Evolutionary conservation across 176 grass and related monocot species (phyloP).

Genomic region (Phyllostachys edulis): DNA sequence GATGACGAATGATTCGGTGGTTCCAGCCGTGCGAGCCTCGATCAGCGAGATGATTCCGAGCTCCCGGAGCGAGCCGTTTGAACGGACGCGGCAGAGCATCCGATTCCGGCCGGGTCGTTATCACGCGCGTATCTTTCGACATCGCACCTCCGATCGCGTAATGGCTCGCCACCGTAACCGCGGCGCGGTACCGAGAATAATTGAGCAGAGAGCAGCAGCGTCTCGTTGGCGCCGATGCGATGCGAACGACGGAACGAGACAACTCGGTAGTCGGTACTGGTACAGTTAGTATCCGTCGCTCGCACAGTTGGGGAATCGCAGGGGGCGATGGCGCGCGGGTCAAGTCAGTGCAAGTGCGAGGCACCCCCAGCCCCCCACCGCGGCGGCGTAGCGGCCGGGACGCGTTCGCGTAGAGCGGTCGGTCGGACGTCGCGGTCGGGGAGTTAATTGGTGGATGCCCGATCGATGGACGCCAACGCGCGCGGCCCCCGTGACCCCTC

Average conservation of each 20-base stretch:
- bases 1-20: background rate
- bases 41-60: background rate
- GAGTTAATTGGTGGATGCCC: background rate
- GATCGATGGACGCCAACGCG: background rate
- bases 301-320: background rate
- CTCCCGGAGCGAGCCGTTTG: background rate
- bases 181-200: slow-evolving; percentile 12
- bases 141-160: background rate
- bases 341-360: background rate
- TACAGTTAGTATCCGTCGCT: background rate
- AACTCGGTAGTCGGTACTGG: background rate
- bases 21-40: background rate
- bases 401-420: background rate
- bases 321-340: background rate
- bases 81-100: slow-evolving; percentile 2
- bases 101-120: background rate
- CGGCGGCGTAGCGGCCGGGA: background rate
- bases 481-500: background rate
- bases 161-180: background rate
- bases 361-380: background rate
- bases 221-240: slow-evolving; percentile 9
- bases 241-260: background rate
- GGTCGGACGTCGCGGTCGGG: slow-evolving; percentile 40
- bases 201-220: background rate
- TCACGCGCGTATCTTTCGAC: background rate